Percentiles rank a stretch among this genome's conserved stretches.
phyloP scores from a whole-genome alignment of 176 grass and related monocot species.

The Poa annua region DNA sequence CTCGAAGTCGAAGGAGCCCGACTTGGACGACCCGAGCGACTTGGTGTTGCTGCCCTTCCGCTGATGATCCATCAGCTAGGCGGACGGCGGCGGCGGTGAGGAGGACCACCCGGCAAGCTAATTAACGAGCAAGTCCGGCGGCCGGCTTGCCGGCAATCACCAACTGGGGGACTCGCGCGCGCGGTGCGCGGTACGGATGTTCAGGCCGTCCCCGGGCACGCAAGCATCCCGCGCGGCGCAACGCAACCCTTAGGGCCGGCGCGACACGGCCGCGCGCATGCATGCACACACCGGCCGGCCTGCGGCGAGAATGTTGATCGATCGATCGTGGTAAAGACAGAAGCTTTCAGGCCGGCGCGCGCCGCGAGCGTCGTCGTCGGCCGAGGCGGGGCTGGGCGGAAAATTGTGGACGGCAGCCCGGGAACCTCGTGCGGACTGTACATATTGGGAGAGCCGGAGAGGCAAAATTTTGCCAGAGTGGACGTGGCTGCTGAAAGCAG shows the following conservation, averaged over 20 bases:
- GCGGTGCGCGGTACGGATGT: not conserved
- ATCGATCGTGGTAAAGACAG: not conserved
- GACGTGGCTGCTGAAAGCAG: not conserved
- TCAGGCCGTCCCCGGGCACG: constrained; percentile 28
- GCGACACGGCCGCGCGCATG: not conserved
- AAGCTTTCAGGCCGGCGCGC: constrained; percentile 4
- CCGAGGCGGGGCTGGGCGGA: not conserved
- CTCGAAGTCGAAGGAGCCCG: constrained; percentile 57
- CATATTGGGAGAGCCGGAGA: constrained; percentile 14
- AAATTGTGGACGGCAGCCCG: not conserved
- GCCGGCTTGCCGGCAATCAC: constrained; percentile 23
- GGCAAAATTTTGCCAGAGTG: constrained; percentile 7
- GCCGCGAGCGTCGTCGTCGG: constrained; percentile 7
- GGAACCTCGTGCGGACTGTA: not conserved
- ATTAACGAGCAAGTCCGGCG: not conserved
- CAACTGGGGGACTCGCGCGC: constrained; percentile 15
- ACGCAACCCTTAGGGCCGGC: not conserved
- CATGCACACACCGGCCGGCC: constrained; percentile 23
- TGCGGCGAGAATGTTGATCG: not conserved
- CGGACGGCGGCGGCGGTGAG: not conserved
- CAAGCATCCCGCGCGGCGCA: not conserved
- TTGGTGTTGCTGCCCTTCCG: constrained; percentile 30
- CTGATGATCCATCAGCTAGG: constrained; percentile 44
- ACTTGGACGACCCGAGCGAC: constrained; percentile 42
- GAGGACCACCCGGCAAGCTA: not conserved